These are phyloP conservation scores for Helianthus tuberosus DNA, from an alignment of 129 eudicot species.

Conservation along the genomic window DNA sequence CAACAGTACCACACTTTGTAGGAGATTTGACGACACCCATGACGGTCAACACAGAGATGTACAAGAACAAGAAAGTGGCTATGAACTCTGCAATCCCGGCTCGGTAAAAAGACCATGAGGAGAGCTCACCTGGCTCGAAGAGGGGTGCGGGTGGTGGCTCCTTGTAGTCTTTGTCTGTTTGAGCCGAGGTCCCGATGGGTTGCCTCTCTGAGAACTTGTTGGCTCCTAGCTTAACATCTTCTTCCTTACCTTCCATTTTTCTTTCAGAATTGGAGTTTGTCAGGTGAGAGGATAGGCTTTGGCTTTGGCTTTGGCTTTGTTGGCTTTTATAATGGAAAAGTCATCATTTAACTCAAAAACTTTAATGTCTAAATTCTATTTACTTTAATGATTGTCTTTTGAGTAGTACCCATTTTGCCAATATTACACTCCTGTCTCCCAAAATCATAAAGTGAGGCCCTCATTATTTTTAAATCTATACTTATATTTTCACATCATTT, in stretches of 20 bases:
- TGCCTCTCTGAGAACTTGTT: constrained; percentile 78
- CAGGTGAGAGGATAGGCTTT: constrained; percentile 15
- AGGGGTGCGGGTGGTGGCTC: constrained; percentile 86
- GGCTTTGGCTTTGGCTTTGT: constrained; percentile 29
- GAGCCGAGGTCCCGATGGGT: constrained; percentile 79
- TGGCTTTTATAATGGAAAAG: constrained; percentile 47
- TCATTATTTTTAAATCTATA: too few relatives aligned
- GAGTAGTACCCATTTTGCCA: constrained; percentile 18
- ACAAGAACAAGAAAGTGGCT: constrained; percentile 83
- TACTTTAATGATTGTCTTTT: constrained; percentile 22
- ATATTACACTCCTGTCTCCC: constrained; percentile 8
- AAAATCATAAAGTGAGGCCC: too few relatives aligned
- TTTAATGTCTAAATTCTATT: constrained; percentile 2
- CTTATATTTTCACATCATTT: too few relatives aligned
- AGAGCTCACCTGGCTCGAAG: constrained; percentile 83
- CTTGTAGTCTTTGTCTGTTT: constrained; percentile 70
- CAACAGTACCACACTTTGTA: constrained; percentile 77
- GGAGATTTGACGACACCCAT: constrained; percentile 62
- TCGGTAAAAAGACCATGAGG: constrained; percentile 85
- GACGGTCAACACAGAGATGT: constrained; percentile 72
- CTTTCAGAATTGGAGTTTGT: neutral
- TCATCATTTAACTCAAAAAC: constrained; percentile 8
- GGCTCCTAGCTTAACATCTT: constrained; percentile 83
- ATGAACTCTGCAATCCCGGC: constrained; percentile 93
- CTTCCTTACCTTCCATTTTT: constrained; percentile 77